Evolutionary conservation across 2,329 filamentous ascomycete genomes (phyloP).

Genomic region (Paecilomyces sp.): DNA sequence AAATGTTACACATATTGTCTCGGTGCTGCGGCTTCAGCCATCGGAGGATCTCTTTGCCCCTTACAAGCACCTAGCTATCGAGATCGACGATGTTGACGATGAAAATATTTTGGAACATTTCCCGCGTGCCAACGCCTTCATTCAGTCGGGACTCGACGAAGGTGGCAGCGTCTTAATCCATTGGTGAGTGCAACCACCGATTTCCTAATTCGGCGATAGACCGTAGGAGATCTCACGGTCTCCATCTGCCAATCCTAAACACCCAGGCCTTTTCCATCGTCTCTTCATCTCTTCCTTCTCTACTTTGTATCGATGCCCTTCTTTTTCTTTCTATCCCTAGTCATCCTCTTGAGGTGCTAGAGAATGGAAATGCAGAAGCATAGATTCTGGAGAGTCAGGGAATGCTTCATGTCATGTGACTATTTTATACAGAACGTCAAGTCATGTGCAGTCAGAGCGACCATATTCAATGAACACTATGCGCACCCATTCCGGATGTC

Average conservation of each 20-base stretch:
- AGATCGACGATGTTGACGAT: conserved; percentile 86
- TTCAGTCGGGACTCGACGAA: conserved; percentile 63
- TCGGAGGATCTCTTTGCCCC: conserved; percentile 51
- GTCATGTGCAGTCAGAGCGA: not conserved
- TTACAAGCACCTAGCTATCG: conserved; percentile 68
- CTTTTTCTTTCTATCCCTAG: not conserved
- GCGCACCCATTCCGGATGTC: not conserved
- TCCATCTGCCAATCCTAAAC: not conserved
- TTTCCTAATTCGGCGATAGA: not conserved
- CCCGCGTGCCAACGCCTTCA: conserved; percentile 71
- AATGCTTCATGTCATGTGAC: not conserved
- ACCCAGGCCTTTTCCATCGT: not conserved
- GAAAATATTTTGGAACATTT: conserved; percentile 80
- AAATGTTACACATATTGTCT: conserved; percentile 86
- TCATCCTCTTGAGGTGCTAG: not conserved
- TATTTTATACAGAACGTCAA: not conserved
- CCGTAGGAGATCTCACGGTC: not conserved
- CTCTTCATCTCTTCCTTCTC: not conserved
- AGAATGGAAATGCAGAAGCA: not conserved
- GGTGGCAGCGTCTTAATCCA: conserved; percentile 59
- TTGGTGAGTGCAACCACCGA: conserved; percentile 50
- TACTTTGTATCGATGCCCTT: not conserved
- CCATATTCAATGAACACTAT: not conserved
- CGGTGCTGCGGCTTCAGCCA: conserved; percentile 61
- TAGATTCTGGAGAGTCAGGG: not conserved